Base-by-base conservation (phyloP, 257 asterid genomes). In the Solanum lycopersicoides region DNA sequence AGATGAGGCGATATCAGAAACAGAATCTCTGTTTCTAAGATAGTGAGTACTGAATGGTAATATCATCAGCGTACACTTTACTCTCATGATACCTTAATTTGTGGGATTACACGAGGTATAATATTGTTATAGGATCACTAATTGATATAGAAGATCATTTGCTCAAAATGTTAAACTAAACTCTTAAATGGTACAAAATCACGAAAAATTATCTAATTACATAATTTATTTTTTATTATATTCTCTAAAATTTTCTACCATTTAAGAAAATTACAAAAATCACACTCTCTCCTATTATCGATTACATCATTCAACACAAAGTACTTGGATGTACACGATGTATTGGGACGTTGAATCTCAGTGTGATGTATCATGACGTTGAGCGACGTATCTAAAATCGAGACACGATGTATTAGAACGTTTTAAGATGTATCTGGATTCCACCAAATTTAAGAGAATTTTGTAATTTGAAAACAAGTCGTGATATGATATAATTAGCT, bases 1-100 rank as follows among this genome's bases (percentile, higher is more conserved):
- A 56, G 11, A 4, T 18, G 1, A 56, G n/a, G n/a, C 1, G 4
- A 56, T 56, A 18, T 56, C 2, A 56, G 0, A 56, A 56, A 56
- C 1, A 56, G 0, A 16, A 18, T 18, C 4, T 7, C 0, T 18
- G 1, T 56, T 11, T 56, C 4, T 18, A 56, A 3, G 11, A 56
- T 56, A 18, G 13, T 44, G 14, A 44, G 65, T 56, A 56, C n/a
- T 56, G 4, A 56, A 25, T 20, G 11, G 65, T 56, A 56, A 20
- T 7, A 56, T 56, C 25, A 56, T 56, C 25, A 3, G 5, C 0
- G 11, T 56, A 56, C n/a, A 56, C n/a, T 56, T 56, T 56, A 56
- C 65, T 18, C 65, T 56, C 65, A 0, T 8, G 12, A 20, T 56
- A 56, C n/a, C 65, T 56, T 2, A 56, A 18, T 56, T 56, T 56